Evolutionary conservation across 2,329 filamentous ascomycete genomes (phyloP).

Genomic region (Ophiostoma sp.): DNA sequence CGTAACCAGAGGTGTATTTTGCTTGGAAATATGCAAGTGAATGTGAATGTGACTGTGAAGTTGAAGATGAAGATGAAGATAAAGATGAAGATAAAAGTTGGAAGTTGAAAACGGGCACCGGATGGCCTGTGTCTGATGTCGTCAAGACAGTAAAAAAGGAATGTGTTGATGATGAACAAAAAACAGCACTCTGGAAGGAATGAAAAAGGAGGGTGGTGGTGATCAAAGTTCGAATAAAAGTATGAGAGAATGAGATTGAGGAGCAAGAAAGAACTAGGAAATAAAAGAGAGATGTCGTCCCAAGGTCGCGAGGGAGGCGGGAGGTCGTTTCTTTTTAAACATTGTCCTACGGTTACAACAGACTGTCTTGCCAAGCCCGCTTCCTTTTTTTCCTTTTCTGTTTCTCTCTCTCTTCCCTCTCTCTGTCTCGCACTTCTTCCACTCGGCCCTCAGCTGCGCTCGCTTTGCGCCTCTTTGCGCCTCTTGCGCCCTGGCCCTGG

Average conservation of each 20-base stretch:
- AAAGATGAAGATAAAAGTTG: neutral
- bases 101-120: slow-evolving; percentile 11
- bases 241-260: neutral
- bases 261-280: neutral
- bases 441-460: neutral
- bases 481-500: neutral
- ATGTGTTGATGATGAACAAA: slow-evolving; percentile 4
- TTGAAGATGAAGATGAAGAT: neutral
- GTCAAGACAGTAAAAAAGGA: slow-evolving; percentile 14
- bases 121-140: slow-evolving; percentile 7
- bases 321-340: slow-evolving; percentile 10
- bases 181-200: slow-evolving; percentile 1
- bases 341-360: neutral
- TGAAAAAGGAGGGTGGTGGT: slow-evolving; percentile 8
- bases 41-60: neutral
- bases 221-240: neutral
- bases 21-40: slow-evolving; percentile 8
- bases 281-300: neutral
- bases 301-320: neutral
- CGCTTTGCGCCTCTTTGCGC: slow-evolving; percentile 2
- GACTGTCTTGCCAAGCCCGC: slow-evolving; percentile 5
- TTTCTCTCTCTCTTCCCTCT: neutral
- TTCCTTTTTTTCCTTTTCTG: neutral
- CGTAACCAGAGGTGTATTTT: slow-evolving; percentile 8
- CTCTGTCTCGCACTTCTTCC: neutral